phyloP scores from a whole-genome alignment of 2,329 filamentous ascomycete genomes.

The Colletotrichum spaethianum region DNA sequence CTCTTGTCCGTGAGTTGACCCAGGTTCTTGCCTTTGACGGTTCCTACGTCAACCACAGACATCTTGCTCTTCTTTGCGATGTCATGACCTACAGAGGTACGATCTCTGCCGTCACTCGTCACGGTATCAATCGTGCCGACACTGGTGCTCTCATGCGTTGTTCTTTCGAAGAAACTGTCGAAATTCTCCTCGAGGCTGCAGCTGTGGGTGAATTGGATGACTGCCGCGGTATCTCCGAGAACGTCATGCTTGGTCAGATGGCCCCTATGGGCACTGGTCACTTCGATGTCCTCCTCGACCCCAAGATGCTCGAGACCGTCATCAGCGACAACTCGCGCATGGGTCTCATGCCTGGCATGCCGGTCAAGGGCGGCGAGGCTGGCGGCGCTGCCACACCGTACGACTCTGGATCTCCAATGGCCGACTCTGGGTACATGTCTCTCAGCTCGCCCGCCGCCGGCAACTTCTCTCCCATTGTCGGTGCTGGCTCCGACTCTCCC shows the following conservation, averaged over 20 bases:
- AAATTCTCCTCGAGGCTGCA: constrained; percentile 96
- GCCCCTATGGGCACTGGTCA: constrained; percentile 97
- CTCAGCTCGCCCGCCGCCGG: constrained; percentile 72
- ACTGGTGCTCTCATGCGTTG: constrained; percentile 99
- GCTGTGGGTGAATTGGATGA: constrained; percentile 96
- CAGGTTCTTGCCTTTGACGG: constrained; percentile 97
- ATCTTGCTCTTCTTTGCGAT: constrained; percentile 94
- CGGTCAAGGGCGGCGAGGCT: constrained; percentile 79
- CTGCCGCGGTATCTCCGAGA: constrained; percentile 98
- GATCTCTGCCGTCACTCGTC: constrained; percentile 95
- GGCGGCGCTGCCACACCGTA: constrained; percentile 95
- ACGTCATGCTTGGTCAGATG: constrained; percentile 97
- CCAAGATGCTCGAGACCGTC: constrained; percentile 94
- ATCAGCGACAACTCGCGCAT: constrained; percentile 92
- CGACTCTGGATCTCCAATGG: constrained; percentile 86
- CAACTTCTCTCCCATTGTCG: constrained; percentile 84
- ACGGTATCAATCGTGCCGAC: constrained; percentile 98
- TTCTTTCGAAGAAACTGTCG: constrained; percentile 99
- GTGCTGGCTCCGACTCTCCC: constrained; percentile 79
- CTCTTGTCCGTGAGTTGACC: constrained; percentile 89
- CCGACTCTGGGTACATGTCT: constrained; percentile 77
- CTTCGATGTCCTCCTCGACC: constrained; percentile 93
- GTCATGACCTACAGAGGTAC: constrained; percentile 97
- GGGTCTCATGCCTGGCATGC: constrained; percentile 85
- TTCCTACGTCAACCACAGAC: constrained; percentile 99